These are phyloP conservation scores for Macrolepiota fuliginosa DNA, from an alignment of 768 basidiomycete species.

Conservation along the genomic window DNA sequence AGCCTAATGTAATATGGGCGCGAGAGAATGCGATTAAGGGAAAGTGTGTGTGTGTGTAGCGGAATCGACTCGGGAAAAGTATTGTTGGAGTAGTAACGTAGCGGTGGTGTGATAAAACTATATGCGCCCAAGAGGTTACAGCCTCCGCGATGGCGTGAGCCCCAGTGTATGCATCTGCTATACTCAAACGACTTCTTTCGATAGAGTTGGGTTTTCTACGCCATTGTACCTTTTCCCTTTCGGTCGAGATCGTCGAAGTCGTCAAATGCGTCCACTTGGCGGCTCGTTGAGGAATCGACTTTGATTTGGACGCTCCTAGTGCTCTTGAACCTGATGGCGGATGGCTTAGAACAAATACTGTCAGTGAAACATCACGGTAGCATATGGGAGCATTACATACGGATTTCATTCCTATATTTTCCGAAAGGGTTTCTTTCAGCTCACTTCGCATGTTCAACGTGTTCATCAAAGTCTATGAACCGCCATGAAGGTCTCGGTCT, in stretches of 20 bases:
- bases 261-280: not conserved
- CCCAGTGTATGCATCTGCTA: no score
- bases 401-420: not conserved
- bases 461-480: constrained; percentile 11
- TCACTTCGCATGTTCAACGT: constrained; percentile 8
- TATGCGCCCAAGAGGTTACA: no score
- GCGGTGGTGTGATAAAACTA: no score
- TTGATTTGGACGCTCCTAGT: not conserved
- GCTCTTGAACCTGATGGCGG: not conserved
- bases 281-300: not conserved
- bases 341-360: not conserved
- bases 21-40: no score
- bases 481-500: not conserved
- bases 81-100: no score
- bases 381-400: not conserved
- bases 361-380: not conserved
- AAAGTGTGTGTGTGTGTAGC: no score
- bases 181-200: no score
- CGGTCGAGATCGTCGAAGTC: not conserved
- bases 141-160: no score
- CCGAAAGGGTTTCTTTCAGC: constrained; percentile 9
- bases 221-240: no score
- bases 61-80: no score
- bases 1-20: no score
- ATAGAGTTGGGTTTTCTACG: no score